Conservation (phyloP, 495 filamentous ascomycete genomes). For the Penicillium herquei region DNA sequence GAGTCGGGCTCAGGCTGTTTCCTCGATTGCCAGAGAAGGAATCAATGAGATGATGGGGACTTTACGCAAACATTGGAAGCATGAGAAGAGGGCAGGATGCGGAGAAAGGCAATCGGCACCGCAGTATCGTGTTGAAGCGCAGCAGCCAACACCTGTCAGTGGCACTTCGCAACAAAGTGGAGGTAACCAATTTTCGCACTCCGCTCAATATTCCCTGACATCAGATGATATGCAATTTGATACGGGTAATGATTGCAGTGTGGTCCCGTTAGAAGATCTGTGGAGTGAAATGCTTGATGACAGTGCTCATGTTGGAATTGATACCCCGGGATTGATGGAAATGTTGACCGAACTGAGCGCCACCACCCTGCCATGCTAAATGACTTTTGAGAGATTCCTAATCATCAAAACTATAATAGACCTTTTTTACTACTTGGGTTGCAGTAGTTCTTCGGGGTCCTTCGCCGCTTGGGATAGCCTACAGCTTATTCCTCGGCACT, state of each 20-base stretch:
- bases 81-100: conserved; percentile 10
- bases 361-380: no score
- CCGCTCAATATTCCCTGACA: no score
- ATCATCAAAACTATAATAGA: no score
- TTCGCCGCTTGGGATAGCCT: no score
- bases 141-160: not conserved
- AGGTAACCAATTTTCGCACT: no score
- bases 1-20: conserved; percentile 34
- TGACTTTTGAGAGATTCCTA: no score
- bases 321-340: conserved; percentile 32
- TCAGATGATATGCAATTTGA: not conserved
- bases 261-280: conserved; percentile 29
- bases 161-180: not conserved
- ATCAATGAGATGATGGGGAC: conserved; percentile 40
- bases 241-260: not conserved
- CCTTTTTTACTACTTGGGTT: no score
- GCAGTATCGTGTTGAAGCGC: not conserved
- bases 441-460: no score
- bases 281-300: conserved; percentile 38
- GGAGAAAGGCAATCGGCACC: not conserved
- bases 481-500: no score
- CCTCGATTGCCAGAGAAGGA: conserved; percentile 28
- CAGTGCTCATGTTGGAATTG: conserved; percentile 22
- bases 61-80: conserved; percentile 32
- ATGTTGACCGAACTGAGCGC: conserved; percentile 31